Evolutionary conservation across 345 rosid species (phyloP), one percentile per base, ranked within the genome.

Genomic region (Lumnitzera racemosa): DNA sequence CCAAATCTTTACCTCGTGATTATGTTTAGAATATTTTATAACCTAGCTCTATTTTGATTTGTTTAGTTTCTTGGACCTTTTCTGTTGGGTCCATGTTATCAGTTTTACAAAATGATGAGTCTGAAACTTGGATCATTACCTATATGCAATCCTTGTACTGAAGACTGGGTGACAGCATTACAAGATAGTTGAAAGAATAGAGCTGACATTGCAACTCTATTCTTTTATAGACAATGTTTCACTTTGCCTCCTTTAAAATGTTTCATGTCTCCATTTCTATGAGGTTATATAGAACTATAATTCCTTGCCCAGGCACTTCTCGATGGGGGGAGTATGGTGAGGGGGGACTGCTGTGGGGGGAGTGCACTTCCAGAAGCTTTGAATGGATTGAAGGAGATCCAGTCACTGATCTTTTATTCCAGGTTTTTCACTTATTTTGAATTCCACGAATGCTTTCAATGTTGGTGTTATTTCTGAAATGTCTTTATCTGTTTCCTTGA

Each of bases 321-420:
- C 83, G 88, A n/a, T 94, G 99, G 99, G 96, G 97, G 73, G 99
- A 90, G 75, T 94, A 76, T 66, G 99, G 99, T 48, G 84, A 78
- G 73, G 99, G 99, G 29, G 99, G 97, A 64, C 67, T 94, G 56
- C 74, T 94, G 68, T 94, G 99, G 99, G 97, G 95, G 61, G 99
- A 89, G 73, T 94, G 97, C 70, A 78, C 49, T 69, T 72, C 79
- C 57, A 78, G 89, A 60, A 79, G 75, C 71, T 89, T 87, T 73
- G 96, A 94, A 60, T 94, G 99, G 99, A 78, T 94, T 77, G 91
- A 86, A 68, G 96, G 91, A 49, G 61, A 84, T 77, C 75, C 82
- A 24, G 74, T 87, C 36, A n/a, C 81, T 17, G 91, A 81, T 71
- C 83, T 89, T 52, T 64, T 94, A 54, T 68, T 69, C 15, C 85